Evolutionary conservation across 2,329 filamentous ascomycete species (phyloP), one percentile per base, ranked within the genome.

Genomic region (Beauveria varroae): DNA sequence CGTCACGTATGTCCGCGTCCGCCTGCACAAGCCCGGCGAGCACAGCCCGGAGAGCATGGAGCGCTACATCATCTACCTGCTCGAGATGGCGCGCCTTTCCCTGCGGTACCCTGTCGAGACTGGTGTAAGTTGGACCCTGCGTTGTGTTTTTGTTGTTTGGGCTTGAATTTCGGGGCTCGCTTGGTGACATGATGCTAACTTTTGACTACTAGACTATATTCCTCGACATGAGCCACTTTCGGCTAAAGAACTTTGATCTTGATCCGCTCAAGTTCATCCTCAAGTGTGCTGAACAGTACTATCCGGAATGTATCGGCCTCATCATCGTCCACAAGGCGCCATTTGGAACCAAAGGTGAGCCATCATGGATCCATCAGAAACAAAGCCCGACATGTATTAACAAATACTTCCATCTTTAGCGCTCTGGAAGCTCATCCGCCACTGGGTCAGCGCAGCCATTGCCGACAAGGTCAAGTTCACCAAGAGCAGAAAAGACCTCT

Each of bases 201-300:
- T 30, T 20, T 46, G 51, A 62, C n/a, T 8, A 46, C 18, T 63
- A 93, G 88, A 91, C 89, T 46, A 84, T 96, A 64, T 76, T 96
- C 50, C 96, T 96, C 71, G 92, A 96, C 73, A 90, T 96, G 88
- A 93, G 88, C 10, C 84, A 86, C 65, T 96, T 96, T 72, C 87
- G 87, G 24, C 80, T 96, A 75, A 86, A 90, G 9, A 96, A 96
- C 74, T 96, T 96, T 91, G 92, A 96, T 73, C 96, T 96, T 72
- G 83, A 88, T 0, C 92, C 92, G 0, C 89, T 96, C 60, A 96
- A 95, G 69, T 96, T 96, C 76, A 96, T 96, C 86, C 95, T 96
- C 76, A 93, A 95, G 74, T 95, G 90, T 73, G 96, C 96, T 71
- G 92, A 96, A 76, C 91, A 91, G 62, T 96, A 97, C 73, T 97